Evolutionary conservation across 352 stramenopile species (phyloP).

Genomic region (Phytophthora ramorum): DNA sequence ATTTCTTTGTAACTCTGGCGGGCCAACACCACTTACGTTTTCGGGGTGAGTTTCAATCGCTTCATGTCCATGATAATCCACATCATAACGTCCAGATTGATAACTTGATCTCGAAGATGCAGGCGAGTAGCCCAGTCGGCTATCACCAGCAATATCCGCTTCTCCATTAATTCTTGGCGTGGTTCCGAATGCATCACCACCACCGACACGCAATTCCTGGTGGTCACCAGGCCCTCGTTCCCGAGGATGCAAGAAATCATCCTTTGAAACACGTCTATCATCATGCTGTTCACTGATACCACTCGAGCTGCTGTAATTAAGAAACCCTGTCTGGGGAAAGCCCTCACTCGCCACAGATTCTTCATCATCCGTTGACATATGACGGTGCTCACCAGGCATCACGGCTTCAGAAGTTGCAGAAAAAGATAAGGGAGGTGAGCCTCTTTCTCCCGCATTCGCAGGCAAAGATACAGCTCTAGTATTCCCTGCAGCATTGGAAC

Average conservation of each 20-base stretch:
- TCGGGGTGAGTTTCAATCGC: background rate
- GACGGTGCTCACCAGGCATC: background rate
- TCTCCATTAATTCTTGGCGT: background rate
- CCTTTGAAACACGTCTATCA: background rate
- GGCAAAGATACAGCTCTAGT: background rate
- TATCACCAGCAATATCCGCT: background rate
- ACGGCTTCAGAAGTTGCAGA: background rate
- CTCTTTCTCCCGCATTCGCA: constrained; percentile 1
- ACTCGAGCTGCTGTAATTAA: constrained; percentile 1
- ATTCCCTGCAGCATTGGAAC: background rate
- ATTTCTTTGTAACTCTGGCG: background rate
- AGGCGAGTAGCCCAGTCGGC: constrained; percentile 1
- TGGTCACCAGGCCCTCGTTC: background rate
- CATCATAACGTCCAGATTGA: background rate
- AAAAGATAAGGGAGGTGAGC: background rate
- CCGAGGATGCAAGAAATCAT: background rate
- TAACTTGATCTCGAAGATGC: constrained; percentile 7
- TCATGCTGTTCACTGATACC: background rate
- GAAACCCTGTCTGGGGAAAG: background rate
- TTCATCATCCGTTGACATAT: constrained; percentile 1
- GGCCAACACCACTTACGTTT: background rate
- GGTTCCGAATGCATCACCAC: background rate
- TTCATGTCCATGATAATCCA: background rate
- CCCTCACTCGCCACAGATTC: background rate
- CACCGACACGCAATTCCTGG: background rate